Conservation (phyloP, 306 rosid genomes). For the Cucumis melo region DNA sequence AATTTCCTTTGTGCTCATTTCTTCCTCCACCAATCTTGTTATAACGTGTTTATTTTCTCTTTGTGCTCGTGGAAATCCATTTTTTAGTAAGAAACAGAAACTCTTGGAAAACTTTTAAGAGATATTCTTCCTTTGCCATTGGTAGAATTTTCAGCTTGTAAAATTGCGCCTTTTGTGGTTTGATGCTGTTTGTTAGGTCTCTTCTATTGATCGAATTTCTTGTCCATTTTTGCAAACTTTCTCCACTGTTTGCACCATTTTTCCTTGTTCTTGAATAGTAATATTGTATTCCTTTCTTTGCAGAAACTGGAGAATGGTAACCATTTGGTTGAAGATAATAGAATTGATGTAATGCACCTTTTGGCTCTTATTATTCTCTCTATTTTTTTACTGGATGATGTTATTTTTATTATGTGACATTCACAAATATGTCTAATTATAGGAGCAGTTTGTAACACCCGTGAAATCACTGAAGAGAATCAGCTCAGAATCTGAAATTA, state of each 20-base stretch:
- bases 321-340: constrained; percentile 49
- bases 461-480: constrained; percentile 36
- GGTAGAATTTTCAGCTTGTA: not conserved
- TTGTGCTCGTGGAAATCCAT: not conserved
- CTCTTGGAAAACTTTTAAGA: not conserved
- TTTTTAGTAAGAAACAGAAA: not conserved
- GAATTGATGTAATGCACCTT: constrained; percentile 32
- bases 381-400: not conserved
- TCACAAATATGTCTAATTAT: not conserved
- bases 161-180: not conserved
- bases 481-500: constrained; percentile 79
- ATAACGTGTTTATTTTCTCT: not conserved
- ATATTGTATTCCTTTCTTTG: constrained; percentile 8
- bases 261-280: not conserved
- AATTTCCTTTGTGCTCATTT: not conserved
- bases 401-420: not conserved
- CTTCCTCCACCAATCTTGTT: not conserved
- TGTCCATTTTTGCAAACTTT: not conserved
- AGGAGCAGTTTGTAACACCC: constrained; percentile 39
- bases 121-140: not conserved
- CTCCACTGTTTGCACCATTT: not conserved
- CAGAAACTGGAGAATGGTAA: constrained; percentile 86
- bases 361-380: not conserved
- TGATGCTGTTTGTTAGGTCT: not conserved
- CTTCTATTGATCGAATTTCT: not conserved